phyloP scores from a whole-genome alignment of 805 yeast genomes.

The Huiozyma sinensis region DNA sequence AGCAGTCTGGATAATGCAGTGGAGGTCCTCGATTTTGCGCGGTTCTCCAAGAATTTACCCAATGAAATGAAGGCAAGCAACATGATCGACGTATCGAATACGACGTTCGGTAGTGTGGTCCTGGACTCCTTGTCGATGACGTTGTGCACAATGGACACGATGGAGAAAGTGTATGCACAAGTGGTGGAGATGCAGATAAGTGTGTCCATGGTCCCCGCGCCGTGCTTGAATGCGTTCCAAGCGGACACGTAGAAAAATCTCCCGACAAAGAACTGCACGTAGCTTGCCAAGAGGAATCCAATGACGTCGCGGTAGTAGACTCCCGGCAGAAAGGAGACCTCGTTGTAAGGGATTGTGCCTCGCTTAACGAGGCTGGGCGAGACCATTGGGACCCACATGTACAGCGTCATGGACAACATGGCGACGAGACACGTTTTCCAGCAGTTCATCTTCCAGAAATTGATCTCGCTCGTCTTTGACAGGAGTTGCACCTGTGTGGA shows the following conservation, averaged over 20 bases:
- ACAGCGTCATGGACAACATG: constrained; percentile 44
- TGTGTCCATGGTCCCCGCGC: constrained; percentile 85
- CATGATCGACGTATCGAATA: constrained; percentile 86
- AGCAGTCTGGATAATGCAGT: constrained; percentile 74
- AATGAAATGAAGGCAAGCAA: constrained; percentile 70
- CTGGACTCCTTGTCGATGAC: constrained; percentile 22
- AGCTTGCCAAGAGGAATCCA: constrained; percentile 57
- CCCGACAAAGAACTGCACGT: constrained; percentile 59
- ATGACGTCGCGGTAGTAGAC: constrained; percentile 32
- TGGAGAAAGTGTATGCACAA: constrained; percentile 66
- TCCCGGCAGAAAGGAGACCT: constrained; percentile 12
- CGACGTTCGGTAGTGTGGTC: constrained; percentile 44
- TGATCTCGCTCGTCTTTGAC: constrained; percentile 59
- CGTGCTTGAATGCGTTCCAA: constrained; percentile 51
- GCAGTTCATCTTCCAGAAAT: constrained; percentile 55
- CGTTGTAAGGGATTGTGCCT: constrained; percentile 25
- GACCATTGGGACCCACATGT: constrained; percentile 38
- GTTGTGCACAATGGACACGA: constrained; percentile 45
- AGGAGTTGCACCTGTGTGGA: constrained; percentile 60
- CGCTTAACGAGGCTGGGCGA: constrained; percentile 22
- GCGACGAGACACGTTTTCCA: constrained; percentile 45
- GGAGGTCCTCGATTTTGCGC: constrained; percentile 89
- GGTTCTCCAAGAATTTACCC: constrained; percentile 87
- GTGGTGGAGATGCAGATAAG: constrained; percentile 74
- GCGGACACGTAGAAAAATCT: constrained; percentile 55